A percentile compares a stretch with the other conserved stretches of the same genome.
These are phyloP conservation scores for Pythium monospermum DNA, from an alignment of 352 stramenopile genomes.

Conservation along the genomic window DNA sequence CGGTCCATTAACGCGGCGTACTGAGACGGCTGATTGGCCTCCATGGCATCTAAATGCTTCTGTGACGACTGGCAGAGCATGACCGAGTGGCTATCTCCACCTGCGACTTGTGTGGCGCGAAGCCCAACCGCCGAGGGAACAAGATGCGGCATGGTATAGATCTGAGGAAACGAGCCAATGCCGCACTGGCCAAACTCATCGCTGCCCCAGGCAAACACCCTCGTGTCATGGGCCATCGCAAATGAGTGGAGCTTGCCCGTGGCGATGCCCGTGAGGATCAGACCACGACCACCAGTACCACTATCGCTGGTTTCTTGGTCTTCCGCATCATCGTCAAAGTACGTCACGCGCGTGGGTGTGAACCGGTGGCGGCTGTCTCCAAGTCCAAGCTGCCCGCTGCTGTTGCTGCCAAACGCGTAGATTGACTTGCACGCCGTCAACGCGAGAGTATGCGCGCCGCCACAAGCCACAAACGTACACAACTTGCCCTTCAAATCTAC, in stretches of 20 bases:
- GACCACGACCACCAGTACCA: not conserved
- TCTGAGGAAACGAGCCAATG: conserved; percentile 55
- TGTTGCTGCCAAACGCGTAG: conserved; percentile 56
- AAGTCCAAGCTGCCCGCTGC: conserved; percentile 52
- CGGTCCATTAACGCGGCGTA: conserved; percentile 37
- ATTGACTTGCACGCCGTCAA: conserved; percentile 33
- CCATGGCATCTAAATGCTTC: conserved; percentile 37
- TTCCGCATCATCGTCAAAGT: conserved; percentile 34
- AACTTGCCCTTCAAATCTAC: conserved; percentile 21
- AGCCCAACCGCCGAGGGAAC: conserved; percentile 55
- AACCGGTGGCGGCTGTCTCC: conserved; percentile 48
- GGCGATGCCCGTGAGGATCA: conserved; percentile 33
- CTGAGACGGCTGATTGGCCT: conserved; percentile 36
- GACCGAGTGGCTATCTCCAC: conserved; percentile 50
- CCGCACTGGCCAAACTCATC: conserved; percentile 74
- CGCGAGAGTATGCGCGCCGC: conserved; percentile 52
- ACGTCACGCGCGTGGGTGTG: conserved; percentile 35
- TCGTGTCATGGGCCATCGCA: conserved; percentile 34
- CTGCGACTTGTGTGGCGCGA: conserved; percentile 41
- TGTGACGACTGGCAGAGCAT: conserved; percentile 36
- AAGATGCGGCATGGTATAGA: conserved; percentile 72
- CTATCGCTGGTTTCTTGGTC: not conserved
- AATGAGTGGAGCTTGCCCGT: conserved; percentile 58
- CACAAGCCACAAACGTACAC: conserved; percentile 56
- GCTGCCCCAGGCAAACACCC: conserved; percentile 65